Evolutionary conservation across 345 rosid species (phyloP), one percentile per base, ranked within the genome.

Genomic region (Sapria himalayana): DNA sequence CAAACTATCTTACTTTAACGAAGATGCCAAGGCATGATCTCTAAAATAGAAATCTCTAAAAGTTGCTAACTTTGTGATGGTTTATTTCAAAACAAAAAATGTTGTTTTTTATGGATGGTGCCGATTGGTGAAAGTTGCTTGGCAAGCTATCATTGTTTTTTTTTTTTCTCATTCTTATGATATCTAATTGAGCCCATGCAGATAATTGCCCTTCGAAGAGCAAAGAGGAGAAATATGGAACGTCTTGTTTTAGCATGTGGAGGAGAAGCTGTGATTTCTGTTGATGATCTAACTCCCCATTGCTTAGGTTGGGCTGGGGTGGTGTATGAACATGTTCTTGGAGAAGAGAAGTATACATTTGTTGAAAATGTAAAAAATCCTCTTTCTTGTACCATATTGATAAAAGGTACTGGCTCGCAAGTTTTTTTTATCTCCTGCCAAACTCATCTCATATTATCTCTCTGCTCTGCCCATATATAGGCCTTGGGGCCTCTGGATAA

Each of bases 281-380:
- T 89, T 35, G 94, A 82, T 40, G 78, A 73, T 54, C 49, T 89
- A 54, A 76, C 91, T 24, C 85, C 94, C 2, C 78, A 71, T 25
- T 82, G 71, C 55, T 93, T 89, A 61, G 94, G 98, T 29, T 89
- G 86, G 99, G 95, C 99, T 56, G 95, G 99, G 55, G 72, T 84
- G 22, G 93, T 89, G 13, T 79, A 79, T 57, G 95, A 89, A 60
- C 95, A 89, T 23, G 58, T 71, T 38, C 95, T 89, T 39, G 95
- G 99, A 19, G 98, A 89, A 55, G 93, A 84, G 40, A 82, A 77
- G 61, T 89, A 84, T 66, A 84, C 98, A 9, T 89, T 89, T 54
- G 93, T 89, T 15, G 98, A 89, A 61, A 70, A 84, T 61, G 95
- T 84, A 40, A 91, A 78, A 66, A 73, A 82, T 63, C 93, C 95